Evolutionary conservation across 108 stramenopile genomes (phyloP).

Genomic region (Skeletonema marinoi): DNA sequence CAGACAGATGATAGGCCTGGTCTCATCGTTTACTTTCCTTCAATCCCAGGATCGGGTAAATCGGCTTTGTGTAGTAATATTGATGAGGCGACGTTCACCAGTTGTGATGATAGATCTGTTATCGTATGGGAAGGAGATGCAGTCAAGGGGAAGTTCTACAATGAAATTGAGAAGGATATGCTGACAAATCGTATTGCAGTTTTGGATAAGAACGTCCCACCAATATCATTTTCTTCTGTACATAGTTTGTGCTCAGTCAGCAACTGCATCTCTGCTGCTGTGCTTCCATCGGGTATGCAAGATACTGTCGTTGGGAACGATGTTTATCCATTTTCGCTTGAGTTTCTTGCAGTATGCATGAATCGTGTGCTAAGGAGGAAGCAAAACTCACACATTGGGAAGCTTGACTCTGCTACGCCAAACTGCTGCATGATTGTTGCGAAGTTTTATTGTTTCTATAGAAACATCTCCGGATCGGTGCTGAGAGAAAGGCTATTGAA

Average conservation of each 20-base stretch:
- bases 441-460: conserved; percentile 78
- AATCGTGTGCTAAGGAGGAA: conserved; percentile 65
- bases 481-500: conserved; percentile 8
- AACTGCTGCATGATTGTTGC: conserved; percentile 78
- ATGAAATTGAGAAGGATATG: conserved; percentile 31
- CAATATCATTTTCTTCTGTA: conserved; percentile 55
- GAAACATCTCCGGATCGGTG: conserved; percentile 40
- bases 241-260: conserved; percentile 42
- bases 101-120: conserved; percentile 16
- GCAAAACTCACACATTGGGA: conserved; percentile 60
- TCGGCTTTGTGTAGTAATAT: conserved; percentile 53
- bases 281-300: conserved; percentile 61
- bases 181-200: conserved; percentile 42
- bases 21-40: conserved; percentile 77
- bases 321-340: conserved; percentile 78
- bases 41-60: conserved; percentile 87
- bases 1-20: conserved; percentile 37
- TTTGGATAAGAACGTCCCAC: conserved; percentile 84
- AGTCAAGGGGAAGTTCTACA: conserved; percentile 55
- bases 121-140: conserved; percentile 53
- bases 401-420: conserved; percentile 62
- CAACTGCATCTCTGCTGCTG: conserved; percentile 55
- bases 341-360: conserved; percentile 76
- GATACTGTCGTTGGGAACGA: conserved; percentile 52
- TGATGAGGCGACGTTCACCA: conserved; percentile 4